Percentiles rank a stretch among this genome's conserved stretches.
These are phyloP conservation scores for Blastobotrys proliferans DNA, from an alignment of 1,139 yeast species.

Conservation along the genomic window DNA sequence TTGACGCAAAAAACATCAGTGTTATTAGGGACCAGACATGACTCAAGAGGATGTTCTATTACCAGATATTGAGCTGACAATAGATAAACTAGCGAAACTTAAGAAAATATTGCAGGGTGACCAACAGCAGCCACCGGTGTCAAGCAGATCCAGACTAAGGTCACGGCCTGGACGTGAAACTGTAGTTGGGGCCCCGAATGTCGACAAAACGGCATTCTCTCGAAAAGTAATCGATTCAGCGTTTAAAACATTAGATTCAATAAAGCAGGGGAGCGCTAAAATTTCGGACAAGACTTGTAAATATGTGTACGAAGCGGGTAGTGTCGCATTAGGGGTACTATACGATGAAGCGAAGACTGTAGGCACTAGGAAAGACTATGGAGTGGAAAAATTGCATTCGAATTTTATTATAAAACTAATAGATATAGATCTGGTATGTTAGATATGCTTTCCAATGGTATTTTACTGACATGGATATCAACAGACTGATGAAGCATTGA, in stretches of 20 bases:
- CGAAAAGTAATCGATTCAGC: conserved; percentile 15
- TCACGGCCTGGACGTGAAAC: conserved; percentile 5
- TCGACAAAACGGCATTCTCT: too few relatives aligned
- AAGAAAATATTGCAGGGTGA: conserved; percentile 14
- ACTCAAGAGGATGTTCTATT: conserved; percentile 8
- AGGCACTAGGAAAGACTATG: conserved; percentile 9
- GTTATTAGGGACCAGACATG: conserved; percentile 4
- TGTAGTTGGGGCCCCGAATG: too few relatives aligned
- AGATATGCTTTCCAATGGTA: neutral
- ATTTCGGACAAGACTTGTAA: conserved; percentile 12
- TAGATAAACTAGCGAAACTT: conserved; percentile 16
- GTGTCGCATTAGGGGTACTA: conserved; percentile 15
- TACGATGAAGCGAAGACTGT: conserved; percentile 10
- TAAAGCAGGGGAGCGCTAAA: conserved; percentile 11
- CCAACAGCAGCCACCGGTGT: too few relatives aligned
- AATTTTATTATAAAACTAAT: conserved; percentile 21
- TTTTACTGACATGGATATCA: neutral
- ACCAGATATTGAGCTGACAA: conserved; percentile 18
- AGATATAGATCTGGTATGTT: conserved; percentile 19
- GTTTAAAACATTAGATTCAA: conserved; percentile 13
- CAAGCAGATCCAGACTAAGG: conserved; percentile 8
- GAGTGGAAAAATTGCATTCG: conserved; percentile 21
- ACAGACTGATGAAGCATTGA: conserved; percentile 16
- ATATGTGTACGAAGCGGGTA: conserved; percentile 18
- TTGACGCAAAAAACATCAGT: neutral